These are phyloP conservation scores for Breynia disticha DNA, from an alignment of 441 rosid species.

Conservation along the genomic window DNA sequence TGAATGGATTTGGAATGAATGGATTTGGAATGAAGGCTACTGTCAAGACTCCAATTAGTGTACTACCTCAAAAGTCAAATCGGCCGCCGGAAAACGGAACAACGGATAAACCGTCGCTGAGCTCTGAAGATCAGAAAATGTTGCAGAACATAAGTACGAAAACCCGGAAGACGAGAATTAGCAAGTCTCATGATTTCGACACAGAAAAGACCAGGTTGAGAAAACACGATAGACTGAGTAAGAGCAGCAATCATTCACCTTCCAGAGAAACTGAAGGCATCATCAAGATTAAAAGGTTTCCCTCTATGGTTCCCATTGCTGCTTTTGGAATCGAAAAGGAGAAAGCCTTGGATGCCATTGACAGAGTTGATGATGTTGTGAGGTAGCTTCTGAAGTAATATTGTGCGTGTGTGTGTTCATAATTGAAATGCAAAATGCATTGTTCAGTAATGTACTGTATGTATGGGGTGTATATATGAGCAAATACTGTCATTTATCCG, in stretches of 20 bases:
- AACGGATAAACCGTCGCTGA: conserved; percentile 22
- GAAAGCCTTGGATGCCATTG: conserved; percentile 62
- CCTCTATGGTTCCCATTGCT: conserved; percentile 35
- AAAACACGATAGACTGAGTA: conserved; percentile 74
- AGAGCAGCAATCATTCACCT: conserved; percentile 93
- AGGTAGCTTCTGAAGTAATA: neutral
- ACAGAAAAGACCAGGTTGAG: conserved; percentile 47
- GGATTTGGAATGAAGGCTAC: conserved; percentile 73
- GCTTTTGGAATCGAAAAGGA: conserved; percentile 47
- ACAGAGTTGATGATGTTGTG: conserved; percentile 41
- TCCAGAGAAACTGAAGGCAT: conserved; percentile 34
- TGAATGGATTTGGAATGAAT: too few relatives aligned
- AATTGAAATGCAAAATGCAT: too few relatives aligned
- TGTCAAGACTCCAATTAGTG: conserved; percentile 68
- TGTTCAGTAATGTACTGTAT: too few relatives aligned
- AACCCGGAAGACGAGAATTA: conserved; percentile 68
- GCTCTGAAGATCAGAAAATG: conserved; percentile 84
- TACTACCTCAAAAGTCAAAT: conserved; percentile 51
- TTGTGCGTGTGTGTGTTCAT: too few relatives aligned
- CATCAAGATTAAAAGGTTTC: conserved; percentile 35
- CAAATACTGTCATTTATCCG: too few relatives aligned
- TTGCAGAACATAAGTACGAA: conserved; percentile 73
- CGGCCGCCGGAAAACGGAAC: conserved; percentile 27
- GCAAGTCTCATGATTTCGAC: conserved; percentile 89
- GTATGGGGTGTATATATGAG: too few relatives aligned